These are phyloP conservation scores for Geoglossum cookeanum DNA, from an alignment of 2,329 filamentous ascomycete genomes.

Conservation along the genomic window DNA sequence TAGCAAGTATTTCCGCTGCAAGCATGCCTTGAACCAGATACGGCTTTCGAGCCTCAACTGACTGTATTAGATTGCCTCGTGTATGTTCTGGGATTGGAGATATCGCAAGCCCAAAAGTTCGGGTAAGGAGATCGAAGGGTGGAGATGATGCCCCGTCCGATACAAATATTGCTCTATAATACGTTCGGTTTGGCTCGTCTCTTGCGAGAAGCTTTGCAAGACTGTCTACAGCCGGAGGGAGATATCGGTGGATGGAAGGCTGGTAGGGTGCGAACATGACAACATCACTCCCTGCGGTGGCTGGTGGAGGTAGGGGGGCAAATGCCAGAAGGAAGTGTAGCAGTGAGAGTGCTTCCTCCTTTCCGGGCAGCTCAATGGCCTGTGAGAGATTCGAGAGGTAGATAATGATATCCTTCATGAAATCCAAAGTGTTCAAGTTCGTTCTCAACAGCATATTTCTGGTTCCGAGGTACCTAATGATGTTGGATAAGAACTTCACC, in stretches of 20 bases:
- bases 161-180: conserved; percentile 66
- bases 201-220: conserved; percentile 80
- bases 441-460: conserved; percentile 70
- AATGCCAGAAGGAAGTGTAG: conserved; percentile 84
- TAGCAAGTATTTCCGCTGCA: conserved; percentile 71
- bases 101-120: conserved; percentile 71
- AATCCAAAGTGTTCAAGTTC: conserved; percentile 72
- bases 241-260: conserved; percentile 64
- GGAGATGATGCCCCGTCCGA: conserved; percentile 45
- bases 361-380: conserved; percentile 59
- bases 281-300: background rate
- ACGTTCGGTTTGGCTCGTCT: conserved; percentile 78
- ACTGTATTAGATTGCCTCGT: conserved; percentile 38
- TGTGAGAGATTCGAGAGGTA: conserved; percentile 78
- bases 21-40: conserved; percentile 83
- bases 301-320: conserved; percentile 56
- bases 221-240: conserved; percentile 75
- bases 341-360: conserved; percentile 72
- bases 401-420: conserved; percentile 89
- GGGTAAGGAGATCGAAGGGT: conserved; percentile 64
- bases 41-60: conserved; percentile 70
- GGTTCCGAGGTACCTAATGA: conserved; percentile 75
- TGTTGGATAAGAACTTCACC: conserved; percentile 63
- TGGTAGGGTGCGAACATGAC: conserved; percentile 69
- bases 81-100: conserved; percentile 62